Evolutionary conservation across 768 basidiomycete genomes (phyloP), one percentile per base, ranked within the genome.

Genomic region (Kwoniella dendrophila): DNA sequence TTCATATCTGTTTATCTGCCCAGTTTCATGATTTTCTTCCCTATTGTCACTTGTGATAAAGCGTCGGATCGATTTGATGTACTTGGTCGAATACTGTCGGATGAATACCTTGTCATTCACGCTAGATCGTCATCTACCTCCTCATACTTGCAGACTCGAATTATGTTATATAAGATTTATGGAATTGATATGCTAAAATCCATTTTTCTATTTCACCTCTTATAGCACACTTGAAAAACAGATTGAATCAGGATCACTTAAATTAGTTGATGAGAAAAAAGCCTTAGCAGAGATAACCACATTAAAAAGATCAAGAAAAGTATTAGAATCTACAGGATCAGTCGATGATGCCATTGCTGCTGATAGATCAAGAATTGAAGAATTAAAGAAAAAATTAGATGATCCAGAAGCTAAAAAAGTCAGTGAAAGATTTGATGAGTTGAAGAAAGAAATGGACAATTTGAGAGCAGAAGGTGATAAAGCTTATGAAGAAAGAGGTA

Each of bases 201-300:
- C 26, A 26, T 12, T 27, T 48, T 18, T 50, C 8, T 36, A 7
- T 18, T 16, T 16, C 10, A 20, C 24, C 14, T 7, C 33, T 29
- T 40, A n/a, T 48, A 94, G 92, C 70, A 83, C 87, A 63, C 82
- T 96, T 62, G 90, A 98, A 51, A 88, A 86, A 74, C 90, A 92
- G 76, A 87, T 99, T 55, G 95, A 98, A 75, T 90, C 90, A 4
- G 95, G 95, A 26, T 86, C 72, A 61, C 84, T 99, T 84, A 96
- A 91, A 76, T 84, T 98, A 61, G 92, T 87, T 27, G 94, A 96
- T 59, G 96, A 99, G 81, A 97, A 96, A 81, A 88, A 92, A 53
- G 90, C 93, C 4, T 84, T 99, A n/a, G 84, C 86, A 67, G 95
- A 98, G 71, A 95, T 99, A 64, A 85, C 83, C 64, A 83, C 84